Evolutionary conservation across 1,284 basidiomycete species (phyloP).

Genomic region (Ganoderma boninense): DNA sequence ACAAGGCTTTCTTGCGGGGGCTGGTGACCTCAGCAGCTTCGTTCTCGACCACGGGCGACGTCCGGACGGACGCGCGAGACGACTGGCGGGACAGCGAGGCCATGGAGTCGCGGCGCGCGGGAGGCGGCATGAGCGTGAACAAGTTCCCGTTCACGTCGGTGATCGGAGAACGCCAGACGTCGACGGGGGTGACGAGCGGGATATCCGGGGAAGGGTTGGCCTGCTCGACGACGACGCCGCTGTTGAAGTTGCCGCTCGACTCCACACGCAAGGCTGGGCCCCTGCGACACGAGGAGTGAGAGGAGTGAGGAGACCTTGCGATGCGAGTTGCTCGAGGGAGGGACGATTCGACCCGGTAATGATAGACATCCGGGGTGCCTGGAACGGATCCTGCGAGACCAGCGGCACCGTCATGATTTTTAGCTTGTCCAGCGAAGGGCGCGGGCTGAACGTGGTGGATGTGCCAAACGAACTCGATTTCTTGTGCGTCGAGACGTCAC

Average conservation of each 20-base stretch:
- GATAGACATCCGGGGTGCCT: slow-evolving; percentile 21
- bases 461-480: slow-evolving; percentile 26
- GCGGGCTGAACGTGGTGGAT: slow-evolving; percentile 21
- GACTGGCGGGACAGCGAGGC: slow-evolving; percentile 31
- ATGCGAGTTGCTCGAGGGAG: slow-evolving; percentile 17
- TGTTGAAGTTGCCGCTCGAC: slow-evolving; percentile 8
- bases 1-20: slow-evolving; percentile 14
- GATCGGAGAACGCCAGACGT: slow-evolving; percentile 19
- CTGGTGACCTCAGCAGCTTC: background rate
- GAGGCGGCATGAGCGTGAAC: slow-evolving; percentile 15
- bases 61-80: slow-evolving; percentile 28
- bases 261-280: background rate
- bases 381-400: slow-evolving; percentile 26
- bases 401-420: slow-evolving; percentile 18
- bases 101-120: slow-evolving; percentile 28
- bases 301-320: background rate
- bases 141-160: slow-evolving; percentile 1
- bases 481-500: slow-evolving; percentile 11
- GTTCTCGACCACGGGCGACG: slow-evolving; percentile 22
- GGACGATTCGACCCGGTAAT: slow-evolving; percentile 9
- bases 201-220: slow-evolving; percentile 21
- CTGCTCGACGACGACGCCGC: slow-evolving; percentile 21
- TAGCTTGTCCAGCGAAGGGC: slow-evolving; percentile 27
- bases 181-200: slow-evolving; percentile 28
- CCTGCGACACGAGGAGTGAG: background rate